Base-by-base conservation (phyloP, 2,329 filamentous ascomycete species). In the Venturia aucupariae region DNA sequence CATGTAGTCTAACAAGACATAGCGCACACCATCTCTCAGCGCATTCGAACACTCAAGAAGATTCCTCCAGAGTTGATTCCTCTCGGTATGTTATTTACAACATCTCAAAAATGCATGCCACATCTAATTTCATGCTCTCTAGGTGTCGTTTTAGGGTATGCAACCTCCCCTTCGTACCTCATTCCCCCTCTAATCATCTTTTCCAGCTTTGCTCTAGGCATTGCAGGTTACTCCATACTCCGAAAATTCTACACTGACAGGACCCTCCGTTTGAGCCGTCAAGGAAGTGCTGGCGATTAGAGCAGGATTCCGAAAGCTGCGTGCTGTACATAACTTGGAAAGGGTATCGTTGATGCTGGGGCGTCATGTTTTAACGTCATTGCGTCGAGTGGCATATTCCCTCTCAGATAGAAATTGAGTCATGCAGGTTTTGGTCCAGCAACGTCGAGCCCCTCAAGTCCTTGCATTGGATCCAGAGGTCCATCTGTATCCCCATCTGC, bases 11-110 rank as follows among this genome's bases (percentile, higher is more conserved):
- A 42, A 62, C 30, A 17, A 4, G 22, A 15, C 63, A 63, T 71
- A 99, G 94, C 91, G 76, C 94, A 97, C 82, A 97, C 93, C 73
- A 86, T 97, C 79, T 96, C 93, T 70, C 94, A 97, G 83, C 90
- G 93, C 76, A 83, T 99, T 73, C 90, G 92, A 76, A 88, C 86
- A 76, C 83, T 97, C 74, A 92, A 89, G 84, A 87, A 87, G 80
- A 89, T 97, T 75, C 94, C 94, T 71, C 86, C 91, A 71, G 94
- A 99, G 84, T 84, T 99, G 84, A 86, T 92, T 71, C 94, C 94
- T 74, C 88, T 99, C 72, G 92, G 92, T 96, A 87, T 77, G 86
- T 80, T 11, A 38, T 32, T 59, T 38, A 48, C 19, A 48, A n/a
- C 44, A 35, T 13, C 5, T 55, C 19, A 32, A 4, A 6, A 35